phyloP scores from a whole-genome alignment of 768 basidiomycete species.

The Agrocybe pediades region DNA sequence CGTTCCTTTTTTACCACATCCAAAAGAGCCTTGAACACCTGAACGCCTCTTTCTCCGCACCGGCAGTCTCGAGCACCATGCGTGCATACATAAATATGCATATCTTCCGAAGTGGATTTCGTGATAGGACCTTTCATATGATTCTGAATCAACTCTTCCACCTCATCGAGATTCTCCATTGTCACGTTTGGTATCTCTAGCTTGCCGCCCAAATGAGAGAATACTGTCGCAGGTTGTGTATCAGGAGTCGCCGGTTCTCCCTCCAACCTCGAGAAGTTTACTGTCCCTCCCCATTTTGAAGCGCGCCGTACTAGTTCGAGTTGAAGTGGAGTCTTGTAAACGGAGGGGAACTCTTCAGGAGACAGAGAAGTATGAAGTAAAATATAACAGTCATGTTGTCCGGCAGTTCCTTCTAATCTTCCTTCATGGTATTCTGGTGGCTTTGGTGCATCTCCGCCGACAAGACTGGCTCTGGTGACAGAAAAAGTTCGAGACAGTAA shows the following conservation, averaged over 20 bases:
- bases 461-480: not conserved
- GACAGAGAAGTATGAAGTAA: conserved; percentile 54
- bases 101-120: conserved; percentile 17
- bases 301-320: conserved; percentile 47
- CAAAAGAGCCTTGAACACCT: conserved; percentile 53
- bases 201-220: conserved; percentile 46
- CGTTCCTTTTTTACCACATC: conserved; percentile 49
- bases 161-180: conserved; percentile 50
- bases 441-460: not conserved
- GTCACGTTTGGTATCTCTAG: conserved; percentile 52
- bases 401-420: conserved; percentile 50
- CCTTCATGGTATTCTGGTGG: conserved; percentile 21
- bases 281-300: conserved; percentile 51
- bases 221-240: conserved; percentile 46
- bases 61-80: conserved; percentile 80
- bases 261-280: conserved; percentile 61
- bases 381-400: conserved; percentile 54
- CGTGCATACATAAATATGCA: conserved; percentile 72
- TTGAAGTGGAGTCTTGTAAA: conserved; percentile 49
- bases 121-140: conserved; percentile 23
- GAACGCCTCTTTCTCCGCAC: conserved; percentile 67
- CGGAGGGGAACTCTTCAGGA: conserved; percentile 50
- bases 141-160: conserved; percentile 37
- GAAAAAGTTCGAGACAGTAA: not conserved
- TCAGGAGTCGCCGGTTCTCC: not conserved